A percentile compares a stretch with the other conserved stretches of the same genome.
Evolutionary conservation across 495 filamentous ascomycete species (phyloP).

Genomic region (Zalerion maritima): DNA sequence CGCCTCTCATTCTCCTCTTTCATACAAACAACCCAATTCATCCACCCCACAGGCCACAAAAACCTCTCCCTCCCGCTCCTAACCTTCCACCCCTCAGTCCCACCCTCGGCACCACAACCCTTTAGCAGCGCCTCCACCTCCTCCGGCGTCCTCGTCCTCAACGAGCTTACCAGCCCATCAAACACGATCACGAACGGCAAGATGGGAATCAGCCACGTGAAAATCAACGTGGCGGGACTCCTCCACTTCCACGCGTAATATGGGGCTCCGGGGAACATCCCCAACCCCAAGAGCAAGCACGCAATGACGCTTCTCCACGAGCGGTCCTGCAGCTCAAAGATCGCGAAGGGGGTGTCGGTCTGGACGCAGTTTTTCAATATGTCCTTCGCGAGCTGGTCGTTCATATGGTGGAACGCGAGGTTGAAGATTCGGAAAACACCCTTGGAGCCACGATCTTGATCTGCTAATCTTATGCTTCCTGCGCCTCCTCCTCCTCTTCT

Average conservation of each 20-base stretch:
- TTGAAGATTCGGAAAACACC: conserved; percentile 52
- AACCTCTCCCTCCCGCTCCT: conserved; percentile 33
- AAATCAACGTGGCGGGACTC: conserved; percentile 42
- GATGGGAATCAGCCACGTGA: conserved; percentile 48
- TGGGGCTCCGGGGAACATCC: conserved; percentile 38
- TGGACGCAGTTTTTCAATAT: conserved; percentile 48
- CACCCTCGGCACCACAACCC: conserved; percentile 28
- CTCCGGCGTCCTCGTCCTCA: conserved; percentile 48
- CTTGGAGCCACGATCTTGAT: no score
- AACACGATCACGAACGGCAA: conserved; percentile 49
- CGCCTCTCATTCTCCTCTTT: conserved; percentile 13
- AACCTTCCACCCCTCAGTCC: conserved; percentile 36
- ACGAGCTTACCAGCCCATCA: conserved; percentile 49
- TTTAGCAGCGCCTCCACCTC: conserved; percentile 46
- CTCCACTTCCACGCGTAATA: conserved; percentile 41
- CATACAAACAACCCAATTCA: conserved; percentile 35
- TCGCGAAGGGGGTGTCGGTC: conserved; percentile 52
- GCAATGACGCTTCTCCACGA: conserved; percentile 35
- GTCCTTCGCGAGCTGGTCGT: conserved; percentile 39
- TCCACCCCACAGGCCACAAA: conserved; percentile 32
- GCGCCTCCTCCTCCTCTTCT: conserved; percentile 16
- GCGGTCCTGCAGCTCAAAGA: conserved; percentile 60
- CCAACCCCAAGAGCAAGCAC: conserved; percentile 38
- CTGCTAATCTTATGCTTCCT: no score
- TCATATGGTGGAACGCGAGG: conserved; percentile 66